Evolutionary conservation across 306 rosid genomes (phyloP).

Genomic region (Dalbergia oliveri): DNA sequence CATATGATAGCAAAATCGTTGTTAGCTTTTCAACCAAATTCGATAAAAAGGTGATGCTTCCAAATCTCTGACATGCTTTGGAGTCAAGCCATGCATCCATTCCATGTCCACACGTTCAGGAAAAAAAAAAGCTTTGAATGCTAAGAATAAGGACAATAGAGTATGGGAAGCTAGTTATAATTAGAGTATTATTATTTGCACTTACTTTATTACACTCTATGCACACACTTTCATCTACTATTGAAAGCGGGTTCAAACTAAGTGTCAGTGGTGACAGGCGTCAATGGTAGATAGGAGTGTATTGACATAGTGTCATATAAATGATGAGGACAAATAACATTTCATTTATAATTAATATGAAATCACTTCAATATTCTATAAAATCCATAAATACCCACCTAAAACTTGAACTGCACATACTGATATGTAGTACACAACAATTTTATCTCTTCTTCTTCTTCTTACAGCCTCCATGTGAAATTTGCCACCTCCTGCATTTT

Average conservation of each 20-base stretch:
- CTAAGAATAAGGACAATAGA: neutral
- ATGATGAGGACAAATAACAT: too few species aligned
- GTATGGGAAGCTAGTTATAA: conserved; percentile 46
- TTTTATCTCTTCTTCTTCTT: neutral
- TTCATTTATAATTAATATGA: conserved; percentile 15
- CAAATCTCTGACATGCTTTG: neutral
- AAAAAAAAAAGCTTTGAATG: neutral
- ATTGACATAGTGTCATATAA: too few species aligned
- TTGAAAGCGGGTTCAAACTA: too few species aligned
- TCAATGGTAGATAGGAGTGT: too few species aligned
- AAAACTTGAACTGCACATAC: neutral
- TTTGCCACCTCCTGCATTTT: neutral
- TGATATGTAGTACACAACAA: too few species aligned
- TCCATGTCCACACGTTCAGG: neutral
- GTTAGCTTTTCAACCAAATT: neutral
- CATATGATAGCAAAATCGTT: neutral
- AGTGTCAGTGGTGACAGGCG: too few species aligned
- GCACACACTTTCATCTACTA: too few species aligned
- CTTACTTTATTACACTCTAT: too few species aligned
- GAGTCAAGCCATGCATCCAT: conserved; percentile 29
- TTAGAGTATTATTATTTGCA: too few species aligned
- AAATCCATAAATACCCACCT: neutral
- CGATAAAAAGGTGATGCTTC: neutral
- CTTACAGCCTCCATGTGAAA: neutral
- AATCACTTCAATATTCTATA: neutral